Evolutionary conservation across 148 eudicot genomes (phyloP).

Genomic region (Chenopodium formosanum): DNA sequence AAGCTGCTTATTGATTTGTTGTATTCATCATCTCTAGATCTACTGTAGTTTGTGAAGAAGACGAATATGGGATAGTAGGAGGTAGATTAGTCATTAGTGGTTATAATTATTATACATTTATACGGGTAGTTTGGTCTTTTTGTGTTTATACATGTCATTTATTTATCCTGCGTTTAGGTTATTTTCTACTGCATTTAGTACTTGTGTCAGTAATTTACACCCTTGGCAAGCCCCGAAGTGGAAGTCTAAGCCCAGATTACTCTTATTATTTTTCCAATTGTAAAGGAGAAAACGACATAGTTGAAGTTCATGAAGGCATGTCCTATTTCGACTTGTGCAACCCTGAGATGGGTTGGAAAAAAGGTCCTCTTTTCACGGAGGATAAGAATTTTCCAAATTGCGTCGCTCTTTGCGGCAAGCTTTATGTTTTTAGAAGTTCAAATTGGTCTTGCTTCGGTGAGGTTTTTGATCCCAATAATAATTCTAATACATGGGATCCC

Average conservation of each 20-base stretch:
- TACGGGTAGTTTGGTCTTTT: too few relatives aligned
- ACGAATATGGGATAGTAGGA: too few relatives aligned
- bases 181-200: too few relatives aligned
- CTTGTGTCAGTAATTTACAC: background rate
- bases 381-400: background rate
- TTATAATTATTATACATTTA: too few relatives aligned
- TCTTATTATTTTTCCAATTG: background rate
- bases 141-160: too few relatives aligned
- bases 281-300: background rate
- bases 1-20: too few relatives aligned
- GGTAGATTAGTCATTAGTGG: too few relatives aligned
- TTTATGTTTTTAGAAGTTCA: background rate
- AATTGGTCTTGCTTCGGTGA: background rate
- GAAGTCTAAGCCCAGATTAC: background rate
- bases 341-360: background rate
- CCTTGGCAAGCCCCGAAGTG: background rate
- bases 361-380: slow-evolving; percentile 2
- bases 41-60: too few relatives aligned
- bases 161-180: too few relatives aligned
- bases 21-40: too few relatives aligned
- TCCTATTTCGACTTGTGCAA: background rate
- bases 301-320: background rate
- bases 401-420: background rate
- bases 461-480: background rate
- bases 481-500: background rate